Evolutionary conservation across 2,329 filamentous ascomycete genomes (phyloP).

Genomic region (Rhynchosporium graminicola): DNA sequence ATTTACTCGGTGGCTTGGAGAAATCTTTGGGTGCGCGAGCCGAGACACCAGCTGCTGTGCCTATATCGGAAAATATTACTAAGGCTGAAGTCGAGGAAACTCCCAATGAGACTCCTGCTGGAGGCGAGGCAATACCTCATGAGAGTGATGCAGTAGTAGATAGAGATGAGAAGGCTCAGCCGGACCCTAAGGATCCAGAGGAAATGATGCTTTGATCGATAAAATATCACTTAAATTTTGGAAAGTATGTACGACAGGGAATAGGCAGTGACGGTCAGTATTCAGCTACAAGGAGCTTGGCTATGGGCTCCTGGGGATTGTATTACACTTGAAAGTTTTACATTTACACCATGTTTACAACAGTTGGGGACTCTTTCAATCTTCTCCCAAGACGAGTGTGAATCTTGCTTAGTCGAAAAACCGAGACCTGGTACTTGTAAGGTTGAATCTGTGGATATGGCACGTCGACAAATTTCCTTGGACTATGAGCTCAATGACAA

Average conservation of each 20-base stretch:
- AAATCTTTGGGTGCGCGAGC: conserved; percentile 28
- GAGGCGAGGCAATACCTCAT: not conserved
- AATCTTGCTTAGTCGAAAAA: too few species aligned
- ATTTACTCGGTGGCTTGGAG: conserved; percentile 37
- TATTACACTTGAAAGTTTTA: not conserved
- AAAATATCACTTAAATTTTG: not conserved
- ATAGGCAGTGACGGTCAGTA: not conserved
- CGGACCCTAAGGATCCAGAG: not conserved
- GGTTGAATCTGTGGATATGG: too few species aligned
- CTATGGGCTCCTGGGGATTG: too few species aligned
- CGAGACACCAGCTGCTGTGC: conserved; percentile 8
- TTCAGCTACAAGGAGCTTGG: not conserved
- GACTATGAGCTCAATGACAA: too few species aligned
- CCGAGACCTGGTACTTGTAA: too few species aligned
- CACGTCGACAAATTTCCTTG: too few species aligned
- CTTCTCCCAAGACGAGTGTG: too few species aligned
- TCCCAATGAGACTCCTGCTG: not conserved
- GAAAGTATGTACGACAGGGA: not conserved
- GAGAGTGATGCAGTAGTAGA: not conserved
- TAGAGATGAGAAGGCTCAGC: not conserved
- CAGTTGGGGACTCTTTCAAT: too few species aligned
- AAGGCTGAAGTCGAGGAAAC: not conserved
- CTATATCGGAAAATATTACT: conserved; percentile 1
- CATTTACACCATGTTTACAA: too few species aligned
- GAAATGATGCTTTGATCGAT: conserved; percentile 1